Evolutionary conservation across 495 filamentous ascomycete genomes (phyloP).

Genomic region (Echria macrotheca): DNA sequence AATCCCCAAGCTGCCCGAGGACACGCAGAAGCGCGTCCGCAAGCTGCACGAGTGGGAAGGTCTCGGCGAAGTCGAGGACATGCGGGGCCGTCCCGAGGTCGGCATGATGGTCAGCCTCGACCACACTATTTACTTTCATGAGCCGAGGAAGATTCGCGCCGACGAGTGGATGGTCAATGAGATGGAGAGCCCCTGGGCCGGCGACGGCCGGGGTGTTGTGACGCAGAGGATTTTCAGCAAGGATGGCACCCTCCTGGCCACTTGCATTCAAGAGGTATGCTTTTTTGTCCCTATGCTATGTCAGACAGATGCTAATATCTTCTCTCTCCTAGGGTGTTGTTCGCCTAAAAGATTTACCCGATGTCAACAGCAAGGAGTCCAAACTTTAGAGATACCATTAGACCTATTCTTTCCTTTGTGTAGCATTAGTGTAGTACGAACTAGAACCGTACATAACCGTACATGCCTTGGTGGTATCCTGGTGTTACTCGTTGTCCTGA

Average conservation of each 20-base stretch:
- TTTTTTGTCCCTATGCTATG: slow-evolving; percentile 1
- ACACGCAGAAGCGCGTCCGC: slow-evolving; percentile 23
- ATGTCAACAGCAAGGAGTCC: slow-evolving; percentile 17
- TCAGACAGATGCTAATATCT: not conserved
- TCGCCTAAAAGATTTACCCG: slow-evolving; percentile 17
- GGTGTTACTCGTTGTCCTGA: no score
- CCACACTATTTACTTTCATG: slow-evolving; percentile 93
- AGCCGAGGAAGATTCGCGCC: slow-evolving; percentile 67
- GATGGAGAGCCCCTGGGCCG: slow-evolving; percentile 91
- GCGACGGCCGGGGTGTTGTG: slow-evolving; percentile 82
- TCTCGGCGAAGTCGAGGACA: slow-evolving; percentile 32
- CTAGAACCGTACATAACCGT: no score
- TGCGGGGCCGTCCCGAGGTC: slow-evolving; percentile 46
- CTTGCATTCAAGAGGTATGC: slow-evolving; percentile 72
- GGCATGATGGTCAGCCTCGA: slow-evolving; percentile 98
- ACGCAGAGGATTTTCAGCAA: slow-evolving; percentile 80
- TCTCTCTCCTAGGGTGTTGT: slow-evolving; percentile 17
- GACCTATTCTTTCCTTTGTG: not conserved
- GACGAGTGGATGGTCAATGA: slow-evolving; percentile 95
- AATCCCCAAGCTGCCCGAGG: slow-evolving; percentile 26
- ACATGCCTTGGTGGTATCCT: no score
- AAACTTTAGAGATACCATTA: slow-evolving; percentile 15
- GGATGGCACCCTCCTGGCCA: slow-evolving; percentile 79
- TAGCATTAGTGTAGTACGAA: not conserved
- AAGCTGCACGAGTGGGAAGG: slow-evolving; percentile 40